Conservation (phyloP, 148 eudicot species). For the Vaccinium darrowii region DNA sequence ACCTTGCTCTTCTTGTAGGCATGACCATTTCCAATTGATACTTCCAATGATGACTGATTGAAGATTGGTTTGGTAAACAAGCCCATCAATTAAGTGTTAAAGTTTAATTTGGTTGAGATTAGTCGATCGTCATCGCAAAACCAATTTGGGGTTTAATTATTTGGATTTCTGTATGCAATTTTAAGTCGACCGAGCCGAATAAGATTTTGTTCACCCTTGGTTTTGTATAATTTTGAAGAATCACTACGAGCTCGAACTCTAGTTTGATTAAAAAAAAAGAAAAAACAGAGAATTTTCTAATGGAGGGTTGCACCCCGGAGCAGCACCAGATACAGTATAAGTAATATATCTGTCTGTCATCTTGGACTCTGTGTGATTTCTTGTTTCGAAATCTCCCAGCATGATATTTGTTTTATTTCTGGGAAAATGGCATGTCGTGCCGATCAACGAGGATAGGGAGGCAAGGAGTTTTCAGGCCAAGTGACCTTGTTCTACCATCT, state of each 20-base stretch:
- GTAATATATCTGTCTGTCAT: too few species aligned
- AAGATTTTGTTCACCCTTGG: neutral
- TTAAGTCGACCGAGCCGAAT: neutral
- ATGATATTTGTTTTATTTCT: too few species aligned
- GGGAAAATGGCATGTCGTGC: too few species aligned
- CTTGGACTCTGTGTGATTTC: too few species aligned
- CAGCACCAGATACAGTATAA: neutral
- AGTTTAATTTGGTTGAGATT: neutral
- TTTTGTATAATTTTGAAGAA: neutral
- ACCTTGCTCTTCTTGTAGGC: neutral
- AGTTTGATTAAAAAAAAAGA: too few species aligned
- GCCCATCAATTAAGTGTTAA: neutral
- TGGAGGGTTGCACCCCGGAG: too few species aligned
- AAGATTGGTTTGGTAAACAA: neutral
- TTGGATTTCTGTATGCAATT: neutral
- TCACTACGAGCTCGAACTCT: too few species aligned
- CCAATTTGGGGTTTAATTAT: neutral
- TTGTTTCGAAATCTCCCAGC: too few species aligned
- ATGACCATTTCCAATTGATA: neutral
- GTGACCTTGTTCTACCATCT: too few species aligned
- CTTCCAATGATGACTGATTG: too few species aligned
- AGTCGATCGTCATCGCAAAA: neutral
- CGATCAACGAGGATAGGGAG: too few species aligned
- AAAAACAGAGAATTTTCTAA: neutral
- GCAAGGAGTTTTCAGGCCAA: too few species aligned